Conservation (phyloP, 495 filamentous ascomycete species). For the Schizothecium vesticola region DNA sequence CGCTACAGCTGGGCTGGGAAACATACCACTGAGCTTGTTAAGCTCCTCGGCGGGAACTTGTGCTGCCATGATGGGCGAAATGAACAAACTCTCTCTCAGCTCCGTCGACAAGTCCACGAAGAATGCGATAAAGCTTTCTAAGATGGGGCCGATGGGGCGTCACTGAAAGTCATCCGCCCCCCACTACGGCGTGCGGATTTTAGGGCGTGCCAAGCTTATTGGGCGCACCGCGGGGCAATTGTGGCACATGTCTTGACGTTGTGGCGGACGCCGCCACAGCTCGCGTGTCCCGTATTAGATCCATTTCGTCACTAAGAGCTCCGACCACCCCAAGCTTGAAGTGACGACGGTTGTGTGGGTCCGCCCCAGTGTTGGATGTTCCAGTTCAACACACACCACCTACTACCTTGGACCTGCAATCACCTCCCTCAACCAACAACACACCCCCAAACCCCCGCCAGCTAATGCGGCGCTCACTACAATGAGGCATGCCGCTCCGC, state of each 20-base stretch:
- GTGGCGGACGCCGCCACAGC: slow-evolving; percentile 3
- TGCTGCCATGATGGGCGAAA: slow-evolving; percentile 35
- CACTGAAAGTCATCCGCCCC: background rate
- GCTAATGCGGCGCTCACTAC: background rate
- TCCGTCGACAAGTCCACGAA: background rate
- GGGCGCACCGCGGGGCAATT: slow-evolving; percentile 12
- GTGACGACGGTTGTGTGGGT: background rate
- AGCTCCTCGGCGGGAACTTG: slow-evolving; percentile 39
- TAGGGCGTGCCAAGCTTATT: background rate
- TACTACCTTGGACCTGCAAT: background rate
- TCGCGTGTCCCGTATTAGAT: background rate
- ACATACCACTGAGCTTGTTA: slow-evolving; percentile 39
- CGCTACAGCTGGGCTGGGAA: background rate
- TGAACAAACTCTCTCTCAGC: background rate
- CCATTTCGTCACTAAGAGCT: slow-evolving; percentile 18
- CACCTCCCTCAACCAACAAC: background rate
- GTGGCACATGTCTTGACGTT: slow-evolving; percentile 7
- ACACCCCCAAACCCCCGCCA: background rate
- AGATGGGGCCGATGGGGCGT: background rate
- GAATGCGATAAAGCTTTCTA: background rate
- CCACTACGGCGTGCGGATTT: background rate
- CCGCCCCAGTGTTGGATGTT: background rate
- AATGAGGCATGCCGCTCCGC: slow-evolving; percentile 52
- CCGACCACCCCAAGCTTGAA: background rate
- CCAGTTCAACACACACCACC: background rate